phyloP scores from a whole-genome alignment of 257 asterid species.

The Penstemon davidsonii region DNA sequence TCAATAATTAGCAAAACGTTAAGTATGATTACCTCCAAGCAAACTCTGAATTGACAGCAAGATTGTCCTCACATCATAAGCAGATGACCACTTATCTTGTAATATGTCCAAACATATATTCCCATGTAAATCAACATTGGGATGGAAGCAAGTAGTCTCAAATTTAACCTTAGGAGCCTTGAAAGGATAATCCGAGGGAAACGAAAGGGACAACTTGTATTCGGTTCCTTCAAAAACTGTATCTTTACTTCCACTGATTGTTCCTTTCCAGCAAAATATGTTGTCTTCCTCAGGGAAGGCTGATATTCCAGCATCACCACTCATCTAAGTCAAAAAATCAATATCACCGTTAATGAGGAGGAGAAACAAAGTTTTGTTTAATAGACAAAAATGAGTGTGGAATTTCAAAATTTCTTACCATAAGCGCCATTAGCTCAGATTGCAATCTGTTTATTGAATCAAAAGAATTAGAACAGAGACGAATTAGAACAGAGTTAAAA shows the following conservation, averaged over 20 bases:
- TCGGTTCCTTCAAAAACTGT: slow-evolving; percentile 96
- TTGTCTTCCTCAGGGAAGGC: slow-evolving; percentile 98
- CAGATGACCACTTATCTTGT: slow-evolving; percentile 98
- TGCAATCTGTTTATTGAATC: slow-evolving; percentile 63
- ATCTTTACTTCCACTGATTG: slow-evolving; percentile 83
- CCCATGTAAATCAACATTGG: slow-evolving; percentile 80
- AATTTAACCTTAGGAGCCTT: slow-evolving; percentile 91
- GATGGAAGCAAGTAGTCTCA: slow-evolving; percentile 94
- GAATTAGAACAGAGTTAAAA: slow-evolving; percentile 2
- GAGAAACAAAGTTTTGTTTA: no score
- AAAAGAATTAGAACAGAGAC: not conserved
- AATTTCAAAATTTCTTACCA: slow-evolving; percentile 53
- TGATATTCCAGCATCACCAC: slow-evolving; percentile 87
- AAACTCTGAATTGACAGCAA: slow-evolving; percentile 84
- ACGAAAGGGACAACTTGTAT: slow-evolving; percentile 74
- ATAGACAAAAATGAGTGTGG: not conserved
- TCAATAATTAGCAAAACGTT: not conserved
- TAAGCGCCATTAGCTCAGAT: slow-evolving; percentile 89
- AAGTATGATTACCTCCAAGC: slow-evolving; percentile 74
- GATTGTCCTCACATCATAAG: slow-evolving; percentile 94
- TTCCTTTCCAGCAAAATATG: slow-evolving; percentile 94
- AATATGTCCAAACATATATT: slow-evolving; percentile 92
- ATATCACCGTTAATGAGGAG: no score
- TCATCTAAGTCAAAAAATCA: slow-evolving; percentile 45
- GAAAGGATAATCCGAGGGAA: slow-evolving; percentile 82